These are phyloP conservation scores for Plenodomus lindquistii DNA, from an alignment of 2,329 filamentous ascomycete genomes.

Conservation along the genomic window DNA sequence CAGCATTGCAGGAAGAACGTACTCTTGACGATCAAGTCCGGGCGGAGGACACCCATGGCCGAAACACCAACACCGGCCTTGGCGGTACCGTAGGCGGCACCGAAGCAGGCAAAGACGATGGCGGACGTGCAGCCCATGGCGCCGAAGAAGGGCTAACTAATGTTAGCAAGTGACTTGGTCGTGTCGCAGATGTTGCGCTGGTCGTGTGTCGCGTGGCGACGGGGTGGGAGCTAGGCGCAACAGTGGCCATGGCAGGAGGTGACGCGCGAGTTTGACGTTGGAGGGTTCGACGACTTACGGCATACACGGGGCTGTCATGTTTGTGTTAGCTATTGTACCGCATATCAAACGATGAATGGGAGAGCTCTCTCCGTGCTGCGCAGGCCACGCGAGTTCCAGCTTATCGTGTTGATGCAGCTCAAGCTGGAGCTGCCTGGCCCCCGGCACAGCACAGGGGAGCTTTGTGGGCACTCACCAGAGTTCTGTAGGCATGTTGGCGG, in stretches of 20 bases:
- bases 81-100: slow-evolving; percentile 96
- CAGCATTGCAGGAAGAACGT: slow-evolving; percentile 48
- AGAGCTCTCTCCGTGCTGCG: slow-evolving; percentile 11
- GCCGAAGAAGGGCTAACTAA: slow-evolving; percentile 81
- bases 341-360: neutral
- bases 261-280: slow-evolving; percentile 16
- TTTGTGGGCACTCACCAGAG: slow-evolving; percentile 69
- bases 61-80: slow-evolving; percentile 99
- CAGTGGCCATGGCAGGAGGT: slow-evolving; percentile 27
- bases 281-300: slow-evolving; percentile 79
- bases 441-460: slow-evolving; percentile 25
- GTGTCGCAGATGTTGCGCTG: slow-evolving; percentile 1
- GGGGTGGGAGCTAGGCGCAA: slow-evolving; percentile 15
- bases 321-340: slow-evolving; percentile 34
- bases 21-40: slow-evolving; percentile 99
- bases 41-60: slow-evolving; percentile 96
- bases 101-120: slow-evolving; percentile 95
- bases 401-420: slow-evolving; percentile 38
- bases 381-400: slow-evolving; percentile 35
- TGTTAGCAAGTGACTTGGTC: slow-evolving; percentile 27
- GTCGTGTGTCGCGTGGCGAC: slow-evolving; percentile 8
- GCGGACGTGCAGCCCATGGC: slow-evolving; percentile 95
- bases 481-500: slow-evolving; percentile 73
- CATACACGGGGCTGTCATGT: slow-evolving; percentile 83
- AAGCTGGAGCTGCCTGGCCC: slow-evolving; percentile 43